A percentile compares a stretch with the other conserved stretches of the same genome.
Conservation (phyloP, 2,329 filamentous ascomycete genomes). For the Chrysosporium keratinophilum region DNA sequence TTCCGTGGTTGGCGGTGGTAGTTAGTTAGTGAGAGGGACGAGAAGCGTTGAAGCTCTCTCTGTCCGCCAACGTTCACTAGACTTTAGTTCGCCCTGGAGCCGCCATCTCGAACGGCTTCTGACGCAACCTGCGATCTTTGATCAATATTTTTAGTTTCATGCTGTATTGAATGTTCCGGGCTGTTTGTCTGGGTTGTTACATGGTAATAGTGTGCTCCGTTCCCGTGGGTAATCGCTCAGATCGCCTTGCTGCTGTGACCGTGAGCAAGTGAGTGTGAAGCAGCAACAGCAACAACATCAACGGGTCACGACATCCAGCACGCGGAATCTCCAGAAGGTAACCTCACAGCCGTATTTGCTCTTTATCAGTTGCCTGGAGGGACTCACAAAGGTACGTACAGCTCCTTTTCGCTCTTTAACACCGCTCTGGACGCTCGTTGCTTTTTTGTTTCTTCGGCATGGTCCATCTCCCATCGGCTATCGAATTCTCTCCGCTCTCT, state of each 20-base stretch:
- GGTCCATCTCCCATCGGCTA: background rate
- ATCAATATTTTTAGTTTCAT: background rate
- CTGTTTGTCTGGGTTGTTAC: slow-evolving; percentile 7
- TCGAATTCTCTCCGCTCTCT: background rate
- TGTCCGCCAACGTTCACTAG: too few relatives aligned
- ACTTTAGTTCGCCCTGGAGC: background rate
- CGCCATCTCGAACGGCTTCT: background rate
- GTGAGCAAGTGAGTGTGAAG: background rate
- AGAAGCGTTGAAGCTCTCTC: too few relatives aligned
- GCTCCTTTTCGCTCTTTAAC: slow-evolving; percentile 1
- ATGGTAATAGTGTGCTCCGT: background rate
- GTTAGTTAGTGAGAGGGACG: too few relatives aligned
- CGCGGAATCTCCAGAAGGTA: slow-evolving; percentile 6
- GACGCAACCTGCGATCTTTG: slow-evolving; percentile 1
- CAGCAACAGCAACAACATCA: slow-evolving; percentile 1
- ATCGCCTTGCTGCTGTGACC: slow-evolving; percentile 5
- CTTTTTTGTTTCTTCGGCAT: background rate
- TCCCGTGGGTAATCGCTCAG: slow-evolving; percentile 7
- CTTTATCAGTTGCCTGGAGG: background rate
- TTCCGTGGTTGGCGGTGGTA: too few relatives aligned
- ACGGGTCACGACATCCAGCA: slow-evolving; percentile 9
- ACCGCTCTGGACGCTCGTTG: background rate
- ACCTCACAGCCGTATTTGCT: background rate
- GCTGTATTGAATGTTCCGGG: slow-evolving; percentile 1
- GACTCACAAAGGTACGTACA: background rate